Evolutionary conservation across 306 rosid species (phyloP), one percentile per base, ranked within the genome.

Genomic region (Cucumis cinereus): DNA sequence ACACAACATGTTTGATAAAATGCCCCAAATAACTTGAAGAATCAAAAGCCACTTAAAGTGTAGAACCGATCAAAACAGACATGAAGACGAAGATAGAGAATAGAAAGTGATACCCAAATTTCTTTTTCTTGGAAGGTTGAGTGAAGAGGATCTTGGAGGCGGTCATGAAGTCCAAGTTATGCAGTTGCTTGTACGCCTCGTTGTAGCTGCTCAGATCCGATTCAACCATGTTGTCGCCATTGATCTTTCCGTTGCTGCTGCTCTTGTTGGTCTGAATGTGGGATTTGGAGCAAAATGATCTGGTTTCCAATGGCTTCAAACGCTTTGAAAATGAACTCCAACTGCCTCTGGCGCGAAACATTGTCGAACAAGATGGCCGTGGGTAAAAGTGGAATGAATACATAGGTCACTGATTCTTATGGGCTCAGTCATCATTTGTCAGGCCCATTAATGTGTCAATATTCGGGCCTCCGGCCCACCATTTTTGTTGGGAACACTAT

Each of bases 61-160:
- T 45, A 41, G 0, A 66, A 33, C 8, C 28, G n/a, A 53, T 41
- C 11, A 50, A 43, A 43, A 52, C 8, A 69, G 43, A 55, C 45
- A 23, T n/a, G 10, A 2, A 63, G 19, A 22, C 8, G 3, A 61
- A 35, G 13, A 19, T 35, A 45, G 7, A 40, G 58, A 24, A 11
- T n/a, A 77, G 26, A 47, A 40, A 23, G 19, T 10, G 61, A 67
- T 90, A 94, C 96, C 98, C 98, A 55, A 90, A 94, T 81, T 94
- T 83, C 77, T 75, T 90, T 59, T 84, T 78, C 81, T 86, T 82
- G 17, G 96, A 90, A 5, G 93, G 86, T 0, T 83, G 88, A 4
- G 88, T 77, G 83, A 91, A 94, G 62, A 91, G 95, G n/a, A 93
- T 90, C 84, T 86, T 93, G 24, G 90, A 87, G 4, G 96, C 91